phyloP scores from a whole-genome alignment of 495 filamentous ascomycete species.

The Sporormia fimetaria region DNA sequence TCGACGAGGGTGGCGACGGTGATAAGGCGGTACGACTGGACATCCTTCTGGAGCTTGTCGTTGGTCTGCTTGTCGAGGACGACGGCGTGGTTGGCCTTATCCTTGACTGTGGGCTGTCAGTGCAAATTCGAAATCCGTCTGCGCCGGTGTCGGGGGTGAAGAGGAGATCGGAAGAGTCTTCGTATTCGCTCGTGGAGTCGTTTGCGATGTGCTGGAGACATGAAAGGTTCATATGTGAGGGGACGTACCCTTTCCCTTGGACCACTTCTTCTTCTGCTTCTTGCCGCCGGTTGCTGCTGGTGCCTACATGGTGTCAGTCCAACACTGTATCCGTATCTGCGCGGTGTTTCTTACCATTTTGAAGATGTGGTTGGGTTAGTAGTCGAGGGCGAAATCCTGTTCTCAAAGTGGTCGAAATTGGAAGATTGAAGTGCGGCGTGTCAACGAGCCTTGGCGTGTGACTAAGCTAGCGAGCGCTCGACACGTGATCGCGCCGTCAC shows the following conservation, averaged over 20 bases:
- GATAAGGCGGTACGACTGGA: conserved; percentile 99
- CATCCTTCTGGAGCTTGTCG: conserved; percentile 90
- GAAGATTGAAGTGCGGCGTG: conserved; percentile 11
- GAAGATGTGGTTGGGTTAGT: neutral
- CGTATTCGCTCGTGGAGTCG: neutral
- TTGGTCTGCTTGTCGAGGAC: conserved; percentile 58
- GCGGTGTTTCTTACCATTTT: neutral
- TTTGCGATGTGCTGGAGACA: neutral
- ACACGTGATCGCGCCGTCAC: neutral
- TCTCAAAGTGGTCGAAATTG: too few relatives aligned
- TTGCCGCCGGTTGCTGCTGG: conserved; percentile 64
- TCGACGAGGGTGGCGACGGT: conserved; percentile 98
- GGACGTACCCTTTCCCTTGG: conserved; percentile 88
- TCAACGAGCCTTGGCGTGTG: neutral
- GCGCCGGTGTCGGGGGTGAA: neutral
- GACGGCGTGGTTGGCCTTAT: conserved; percentile 97
- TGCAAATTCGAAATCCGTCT: conserved; percentile 1
- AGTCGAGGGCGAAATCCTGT: neutral
- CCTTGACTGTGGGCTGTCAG: conserved; percentile 66
- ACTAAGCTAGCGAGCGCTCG: neutral
- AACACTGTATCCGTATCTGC: neutral
- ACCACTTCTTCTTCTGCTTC: conserved; percentile 99
- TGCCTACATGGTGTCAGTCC: conserved; percentile 20
- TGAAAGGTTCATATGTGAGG: neutral
- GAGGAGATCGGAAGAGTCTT: neutral